Conservation (phyloP, 768 basidiomycete genomes). For the Agrocybe pediades region DNA sequence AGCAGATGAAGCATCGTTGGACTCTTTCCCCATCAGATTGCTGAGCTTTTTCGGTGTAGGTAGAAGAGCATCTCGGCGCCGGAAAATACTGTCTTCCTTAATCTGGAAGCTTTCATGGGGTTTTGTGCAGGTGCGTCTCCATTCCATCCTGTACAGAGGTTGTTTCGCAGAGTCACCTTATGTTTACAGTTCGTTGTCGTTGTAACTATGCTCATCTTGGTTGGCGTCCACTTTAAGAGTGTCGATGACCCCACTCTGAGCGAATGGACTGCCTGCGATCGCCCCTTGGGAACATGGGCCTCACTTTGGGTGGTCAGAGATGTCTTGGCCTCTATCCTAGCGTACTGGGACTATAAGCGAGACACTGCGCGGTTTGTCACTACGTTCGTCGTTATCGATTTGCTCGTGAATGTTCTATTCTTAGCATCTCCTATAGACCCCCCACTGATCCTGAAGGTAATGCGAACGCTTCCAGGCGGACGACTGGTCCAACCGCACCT, state of each 20-base stretch:
- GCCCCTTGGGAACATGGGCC: conserved; percentile 70
- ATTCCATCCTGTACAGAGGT: background rate
- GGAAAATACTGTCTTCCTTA: conserved; percentile 55
- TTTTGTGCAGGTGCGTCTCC: conserved; percentile 45
- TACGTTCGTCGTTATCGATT: background rate
- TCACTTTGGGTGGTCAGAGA: conserved; percentile 63
- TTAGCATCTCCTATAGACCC: too few species aligned
- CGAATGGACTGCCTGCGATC: conserved; percentile 66
- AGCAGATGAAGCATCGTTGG: conserved; percentile 17
- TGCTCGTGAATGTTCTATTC: too few species aligned
- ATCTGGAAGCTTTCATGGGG: conserved; percentile 54
- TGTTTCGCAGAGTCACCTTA: conserved; percentile 3
- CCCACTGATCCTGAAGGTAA: background rate
- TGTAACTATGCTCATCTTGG: conserved; percentile 49
- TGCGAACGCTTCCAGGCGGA: background rate
- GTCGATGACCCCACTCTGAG: conserved; percentile 38
- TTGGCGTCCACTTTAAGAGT: conserved; percentile 46
- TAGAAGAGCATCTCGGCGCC: conserved; percentile 46
- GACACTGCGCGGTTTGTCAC: conserved; percentile 23
- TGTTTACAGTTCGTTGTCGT: conserved; percentile 49
- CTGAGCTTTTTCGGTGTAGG: conserved; percentile 56
- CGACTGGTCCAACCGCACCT: background rate
- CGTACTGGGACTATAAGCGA: conserved; percentile 59
- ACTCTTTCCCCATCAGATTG: conserved; percentile 25
- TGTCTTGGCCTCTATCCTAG: conserved; percentile 45